These are phyloP conservation scores for Clitocybe nebularis DNA, from an alignment of 1,284 basidiomycete genomes.

Conservation along the genomic window DNA sequence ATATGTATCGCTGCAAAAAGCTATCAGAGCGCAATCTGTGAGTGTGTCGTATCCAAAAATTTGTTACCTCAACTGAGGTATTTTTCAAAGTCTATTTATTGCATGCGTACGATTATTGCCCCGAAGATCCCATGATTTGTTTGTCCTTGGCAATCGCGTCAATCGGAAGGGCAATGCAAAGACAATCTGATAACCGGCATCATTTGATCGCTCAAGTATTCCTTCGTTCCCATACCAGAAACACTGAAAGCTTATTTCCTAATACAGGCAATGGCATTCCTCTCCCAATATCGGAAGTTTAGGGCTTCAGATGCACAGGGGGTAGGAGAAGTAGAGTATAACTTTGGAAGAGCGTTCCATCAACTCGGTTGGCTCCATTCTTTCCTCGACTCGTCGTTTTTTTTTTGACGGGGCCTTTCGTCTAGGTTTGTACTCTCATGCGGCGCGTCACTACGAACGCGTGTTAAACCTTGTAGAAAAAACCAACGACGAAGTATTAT, in stretches of 20 bases:
- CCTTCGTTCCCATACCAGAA: not conserved
- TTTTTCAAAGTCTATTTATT: slow-evolving; percentile 72
- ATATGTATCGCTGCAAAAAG: slow-evolving; percentile 82
- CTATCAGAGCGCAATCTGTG: slow-evolving; percentile 89
- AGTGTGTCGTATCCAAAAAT: slow-evolving; percentile 28
- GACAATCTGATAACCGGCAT: slow-evolving; percentile 92
- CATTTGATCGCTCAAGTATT: slow-evolving; percentile 75
- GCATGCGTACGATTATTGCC: slow-evolving; percentile 83
- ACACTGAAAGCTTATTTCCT: not conserved
- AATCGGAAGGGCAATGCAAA: slow-evolving; percentile 85
- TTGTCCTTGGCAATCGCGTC: slow-evolving; percentile 82
- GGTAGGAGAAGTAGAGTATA: slow-evolving; percentile 81
- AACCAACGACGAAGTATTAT: slow-evolving; percentile 10
- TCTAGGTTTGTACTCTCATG: slow-evolving; percentile 75
- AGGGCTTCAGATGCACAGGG: slow-evolving; percentile 43
- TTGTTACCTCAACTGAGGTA: slow-evolving; percentile 3
- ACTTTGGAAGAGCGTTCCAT: slow-evolving; percentile 89
- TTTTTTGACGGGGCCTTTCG: slow-evolving; percentile 1
- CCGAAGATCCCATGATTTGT: slow-evolving; percentile 82
- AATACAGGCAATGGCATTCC: slow-evolving; percentile 76
- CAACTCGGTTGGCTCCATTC: slow-evolving; percentile 64
- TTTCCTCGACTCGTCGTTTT: not conserved
- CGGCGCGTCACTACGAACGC: slow-evolving; percentile 79
- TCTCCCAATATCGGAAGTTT: slow-evolving; percentile 70
- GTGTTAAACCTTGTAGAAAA: slow-evolving; percentile 62